Evolutionary conservation across 768 basidiomycete genomes (phyloP), one percentile per base, ranked within the genome.

Genomic region (Agrocybe praecox): DNA sequence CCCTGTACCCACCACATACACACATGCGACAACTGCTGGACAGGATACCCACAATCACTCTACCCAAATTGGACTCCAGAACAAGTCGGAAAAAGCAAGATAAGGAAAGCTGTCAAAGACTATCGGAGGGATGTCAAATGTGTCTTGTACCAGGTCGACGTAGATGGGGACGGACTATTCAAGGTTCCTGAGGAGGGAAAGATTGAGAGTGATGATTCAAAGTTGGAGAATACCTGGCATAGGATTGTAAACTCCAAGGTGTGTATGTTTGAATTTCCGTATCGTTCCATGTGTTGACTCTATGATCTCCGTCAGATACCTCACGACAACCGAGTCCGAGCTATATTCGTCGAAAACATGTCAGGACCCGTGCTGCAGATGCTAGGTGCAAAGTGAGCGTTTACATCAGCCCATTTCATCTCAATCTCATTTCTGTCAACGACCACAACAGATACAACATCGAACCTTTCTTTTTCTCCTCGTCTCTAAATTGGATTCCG

Each of bases 381-480:
- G 82, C 68, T 88, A 5, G 86, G 86, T 10, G 73, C 80, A 36
- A 83, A 65, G 86, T 85, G 59, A 50, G 74, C 62, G 15, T 34
- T 21, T 33, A 40, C 19, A 10, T 18, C 32, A 42, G 1, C 22
- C 36, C 12, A 40, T 40, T 15, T n/a, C 6, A 40, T 40, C 36
- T 5, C n/a, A 21, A 12, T 14, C 7, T 17, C 32, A 23, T 36
- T 24, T 15, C 36, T 6, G 34, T 15, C 22, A 11, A 19, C 15
- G 2, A 42, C 1, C 32, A 29, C 24, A 81, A 29, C 24, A 81
- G 85, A 64, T 84, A 80, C 62, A 74, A 78, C 36, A 79, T 87
- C 46, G 86, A 88, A 59, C 86, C 86, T 0, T 88, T 87, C 66
- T 88, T 85, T 69, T 88, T 82, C 61, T 85, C 85, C 0, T 86